These are phyloP conservation scores for Leccinellum albellum DNA, from an alignment of 768 basidiomycete genomes.

Conservation along the genomic window DNA sequence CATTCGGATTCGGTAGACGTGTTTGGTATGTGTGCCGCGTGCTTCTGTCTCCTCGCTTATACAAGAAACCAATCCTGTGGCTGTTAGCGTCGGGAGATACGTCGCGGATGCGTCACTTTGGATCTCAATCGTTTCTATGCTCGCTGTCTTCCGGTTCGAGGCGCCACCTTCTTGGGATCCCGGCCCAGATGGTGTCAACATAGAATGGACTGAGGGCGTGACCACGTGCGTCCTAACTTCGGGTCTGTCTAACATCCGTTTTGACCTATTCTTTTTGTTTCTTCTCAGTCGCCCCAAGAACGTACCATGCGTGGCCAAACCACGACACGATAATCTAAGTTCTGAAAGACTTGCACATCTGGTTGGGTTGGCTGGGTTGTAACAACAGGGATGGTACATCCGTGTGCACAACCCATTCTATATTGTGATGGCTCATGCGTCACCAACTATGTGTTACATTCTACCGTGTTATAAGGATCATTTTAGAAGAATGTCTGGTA, in stretches of 20 bases:
- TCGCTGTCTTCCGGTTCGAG: conserved; percentile 17
- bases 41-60: not conserved
- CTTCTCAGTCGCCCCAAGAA: conserved; percentile 11
- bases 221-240: conserved; percentile 17
- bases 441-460: not conserved
- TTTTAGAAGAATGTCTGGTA: not conserved
- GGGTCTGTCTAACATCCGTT: not conserved
- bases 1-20: conserved; percentile 43
- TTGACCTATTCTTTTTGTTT: not conserved
- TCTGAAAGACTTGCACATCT: conserved; percentile 13
- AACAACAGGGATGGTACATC: not conserved
- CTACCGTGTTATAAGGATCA: not conserved
- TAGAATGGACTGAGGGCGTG: conserved; percentile 18
- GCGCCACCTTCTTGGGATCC: conserved; percentile 12
- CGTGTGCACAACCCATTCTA: not conserved
- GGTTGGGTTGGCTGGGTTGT: conserved; percentile 5
- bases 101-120: conserved; percentile 40
- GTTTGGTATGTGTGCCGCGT: conserved; percentile 4
- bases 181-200: conserved; percentile 18
- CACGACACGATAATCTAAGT: conserved; percentile 4
- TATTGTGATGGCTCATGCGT: not conserved
- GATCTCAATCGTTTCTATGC: conserved; percentile 22
- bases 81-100: conserved; percentile 39
- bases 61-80: not conserved
- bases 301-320: conserved; percentile 9